phyloP scores from a whole-genome alignment of 495 filamentous ascomycete species.

The Lineolata rhizophorae region DNA sequence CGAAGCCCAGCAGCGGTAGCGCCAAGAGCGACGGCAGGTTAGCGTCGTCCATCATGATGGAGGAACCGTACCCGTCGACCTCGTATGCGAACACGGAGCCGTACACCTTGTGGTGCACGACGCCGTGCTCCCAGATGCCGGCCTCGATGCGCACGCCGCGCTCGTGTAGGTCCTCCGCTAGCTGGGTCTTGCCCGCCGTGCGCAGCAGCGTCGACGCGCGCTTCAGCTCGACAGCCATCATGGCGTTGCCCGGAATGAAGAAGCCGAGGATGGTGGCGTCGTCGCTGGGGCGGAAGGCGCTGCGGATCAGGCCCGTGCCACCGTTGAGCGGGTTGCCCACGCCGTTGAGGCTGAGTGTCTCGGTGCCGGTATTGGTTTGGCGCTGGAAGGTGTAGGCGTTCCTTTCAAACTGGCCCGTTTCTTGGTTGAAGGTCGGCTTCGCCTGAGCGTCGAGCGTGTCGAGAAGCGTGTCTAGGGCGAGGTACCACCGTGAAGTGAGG shows the following conservation, averaged over 20 bases:
- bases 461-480: slow-evolving; percentile 53
- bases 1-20: slow-evolving; percentile 71
- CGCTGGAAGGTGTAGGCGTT: slow-evolving; percentile 82
- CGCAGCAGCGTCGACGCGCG: slow-evolving; percentile 45
- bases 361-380: slow-evolving; percentile 58
- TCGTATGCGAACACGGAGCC: slow-evolving; percentile 91
- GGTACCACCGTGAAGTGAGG: slow-evolving; percentile 57
- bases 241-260: slow-evolving; percentile 90
- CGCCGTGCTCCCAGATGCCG: slow-evolving; percentile 74
- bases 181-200: slow-evolving; percentile 27
- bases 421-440: slow-evolving; percentile 50
- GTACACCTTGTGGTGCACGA: slow-evolving; percentile 61
- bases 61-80: slow-evolving; percentile 84
- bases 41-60: slow-evolving; percentile 90
- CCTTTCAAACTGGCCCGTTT: slow-evolving; percentile 34
- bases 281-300: slow-evolving; percentile 89
- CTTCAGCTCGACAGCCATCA: slow-evolving; percentile 81
- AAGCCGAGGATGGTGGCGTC: slow-evolving; percentile 92
- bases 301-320: slow-evolving; percentile 68
- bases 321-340: slow-evolving; percentile 77
- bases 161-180: slow-evolving; percentile 27
- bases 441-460: slow-evolving; percentile 56
- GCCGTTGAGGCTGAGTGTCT: slow-evolving; percentile 66
- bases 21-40: slow-evolving; percentile 83
- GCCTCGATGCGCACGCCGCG: slow-evolving; percentile 46